Evolutionary conservation across 108 stramenopile genomes (phyloP).

Genomic region (Skeletonema marinoi): DNA sequence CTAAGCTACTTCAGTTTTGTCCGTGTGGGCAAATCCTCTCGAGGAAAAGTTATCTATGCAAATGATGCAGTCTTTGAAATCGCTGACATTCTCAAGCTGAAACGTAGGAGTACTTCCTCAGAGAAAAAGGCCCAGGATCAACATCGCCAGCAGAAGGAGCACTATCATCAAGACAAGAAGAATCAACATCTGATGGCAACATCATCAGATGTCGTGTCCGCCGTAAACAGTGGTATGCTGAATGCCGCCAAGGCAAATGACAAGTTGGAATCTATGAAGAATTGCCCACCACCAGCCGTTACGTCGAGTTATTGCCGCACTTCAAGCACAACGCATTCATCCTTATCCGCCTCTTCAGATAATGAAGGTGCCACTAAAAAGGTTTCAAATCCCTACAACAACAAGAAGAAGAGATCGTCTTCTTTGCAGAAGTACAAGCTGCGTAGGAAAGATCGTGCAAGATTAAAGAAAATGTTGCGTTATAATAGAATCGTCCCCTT

Average conservation of each 20-base stretch:
- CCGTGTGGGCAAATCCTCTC: constrained; percentile 73
- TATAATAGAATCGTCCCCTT: constrained; percentile 42
- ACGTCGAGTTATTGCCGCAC: neutral
- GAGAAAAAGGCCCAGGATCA: constrained; percentile 7
- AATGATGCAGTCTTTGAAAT: constrained; percentile 75
- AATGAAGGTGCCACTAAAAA: constrained; percentile 4
- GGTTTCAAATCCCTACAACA: neutral
- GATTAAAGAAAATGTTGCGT: constrained; percentile 27
- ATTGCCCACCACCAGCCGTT: neutral
- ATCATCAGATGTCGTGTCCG: constrained; percentile 17
- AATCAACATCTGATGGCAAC: neutral
- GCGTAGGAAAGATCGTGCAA: constrained; percentile 15
- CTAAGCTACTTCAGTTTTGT: constrained; percentile 86
- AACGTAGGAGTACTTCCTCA: constrained; percentile 40
- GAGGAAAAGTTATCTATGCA: constrained; percentile 71
- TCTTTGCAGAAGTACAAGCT: neutral
- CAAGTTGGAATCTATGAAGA: constrained; percentile 6
- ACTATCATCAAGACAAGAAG: neutral
- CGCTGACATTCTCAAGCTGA: constrained; percentile 76
- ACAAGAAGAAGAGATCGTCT: neutral
- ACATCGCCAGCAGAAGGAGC: neutral
- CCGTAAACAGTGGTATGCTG: constrained; percentile 16
- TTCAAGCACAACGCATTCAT: constrained; percentile 5
- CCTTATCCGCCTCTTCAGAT: neutral
- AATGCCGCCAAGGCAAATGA: constrained; percentile 28